Conservation (phyloP, 1,284 basidiomycete genomes). For the Bondarzewia mesenterica region DNA sequence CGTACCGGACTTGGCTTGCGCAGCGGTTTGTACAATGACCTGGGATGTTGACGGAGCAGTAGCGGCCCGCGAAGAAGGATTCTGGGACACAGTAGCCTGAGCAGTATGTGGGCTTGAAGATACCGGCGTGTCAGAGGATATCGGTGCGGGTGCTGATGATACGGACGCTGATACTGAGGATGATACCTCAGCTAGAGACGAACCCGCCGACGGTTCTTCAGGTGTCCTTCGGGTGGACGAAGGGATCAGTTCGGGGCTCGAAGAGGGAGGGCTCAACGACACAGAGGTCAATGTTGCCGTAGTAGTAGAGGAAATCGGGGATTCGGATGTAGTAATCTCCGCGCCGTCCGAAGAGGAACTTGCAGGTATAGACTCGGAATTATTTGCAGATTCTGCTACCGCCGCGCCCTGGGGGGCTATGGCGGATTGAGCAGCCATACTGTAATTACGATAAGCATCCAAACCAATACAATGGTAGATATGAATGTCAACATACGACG, state of each 20-base stretch:
- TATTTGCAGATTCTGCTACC: background rate
- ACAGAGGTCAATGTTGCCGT: background rate
- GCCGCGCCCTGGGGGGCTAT: background rate
- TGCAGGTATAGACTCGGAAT: background rate
- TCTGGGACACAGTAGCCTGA: background rate
- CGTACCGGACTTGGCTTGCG: background rate
- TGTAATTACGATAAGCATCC: background rate
- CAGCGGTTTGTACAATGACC: background rate
- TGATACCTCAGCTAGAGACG: background rate
- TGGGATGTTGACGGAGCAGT: background rate
- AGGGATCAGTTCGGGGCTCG: background rate
- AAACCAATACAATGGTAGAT: background rate
- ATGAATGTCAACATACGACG: background rate
- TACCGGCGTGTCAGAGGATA: background rate
- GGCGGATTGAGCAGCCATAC: background rate
- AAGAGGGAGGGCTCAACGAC: background rate
- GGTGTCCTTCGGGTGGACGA: background rate
- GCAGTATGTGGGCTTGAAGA: background rate
- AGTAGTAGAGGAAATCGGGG: background rate
- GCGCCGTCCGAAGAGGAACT: background rate
- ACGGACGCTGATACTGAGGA: background rate
- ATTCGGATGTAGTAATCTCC: no score
- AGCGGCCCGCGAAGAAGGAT: background rate
- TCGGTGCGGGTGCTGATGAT: background rate
- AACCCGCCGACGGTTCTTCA: background rate